These are phyloP conservation scores for Paspalum vaginatum DNA, from an alignment of 176 grass and related monocot genomes.

Conservation along the genomic window DNA sequence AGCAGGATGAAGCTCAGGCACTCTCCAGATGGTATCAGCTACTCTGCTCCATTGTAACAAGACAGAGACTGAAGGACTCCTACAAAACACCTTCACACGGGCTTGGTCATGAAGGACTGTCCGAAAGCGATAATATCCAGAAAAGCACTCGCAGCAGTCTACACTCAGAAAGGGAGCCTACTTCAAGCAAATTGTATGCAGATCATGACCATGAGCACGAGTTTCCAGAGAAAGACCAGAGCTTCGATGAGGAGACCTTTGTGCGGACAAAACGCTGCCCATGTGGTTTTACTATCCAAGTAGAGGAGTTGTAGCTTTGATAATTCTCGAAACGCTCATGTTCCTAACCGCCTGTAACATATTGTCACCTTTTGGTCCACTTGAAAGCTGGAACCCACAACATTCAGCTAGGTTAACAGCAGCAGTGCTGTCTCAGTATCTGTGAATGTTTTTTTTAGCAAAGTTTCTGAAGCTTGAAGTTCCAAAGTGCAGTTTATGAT, in stretches of 20 bases:
- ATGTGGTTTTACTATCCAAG: conserved; percentile 90
- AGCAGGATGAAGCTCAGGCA: conserved; percentile 69
- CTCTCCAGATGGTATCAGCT: conserved; percentile 92
- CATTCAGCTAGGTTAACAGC: background rate
- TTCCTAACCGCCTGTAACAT: background rate
- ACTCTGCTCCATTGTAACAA: conserved; percentile 75
- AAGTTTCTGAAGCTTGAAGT: background rate
- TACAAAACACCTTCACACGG: conserved; percentile 48
- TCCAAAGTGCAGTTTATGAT: background rate
- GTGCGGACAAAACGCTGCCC: conserved; percentile 71
- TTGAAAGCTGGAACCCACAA: background rate
- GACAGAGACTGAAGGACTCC: conserved; percentile 75
- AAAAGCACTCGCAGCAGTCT: background rate
- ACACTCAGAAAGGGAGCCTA: background rate
- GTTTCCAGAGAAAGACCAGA: conserved; percentile 66
- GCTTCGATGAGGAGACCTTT: conserved; percentile 68
- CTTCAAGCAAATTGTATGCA: conserved; percentile 17
- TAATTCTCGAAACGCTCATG: background rate
- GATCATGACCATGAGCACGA: conserved; percentile 70
- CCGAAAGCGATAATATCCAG: conserved; percentile 8
- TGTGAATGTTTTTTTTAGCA: too few species aligned
- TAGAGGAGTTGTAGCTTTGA: conserved; percentile 73
- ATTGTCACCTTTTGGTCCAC: background rate
- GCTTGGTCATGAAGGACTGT: background rate
- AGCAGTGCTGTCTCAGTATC: background rate